These are phyloP conservation scores for Thraustotheca clavata DNA, from an alignment of 352 stramenopile genomes.

Conservation along the genomic window DNA sequence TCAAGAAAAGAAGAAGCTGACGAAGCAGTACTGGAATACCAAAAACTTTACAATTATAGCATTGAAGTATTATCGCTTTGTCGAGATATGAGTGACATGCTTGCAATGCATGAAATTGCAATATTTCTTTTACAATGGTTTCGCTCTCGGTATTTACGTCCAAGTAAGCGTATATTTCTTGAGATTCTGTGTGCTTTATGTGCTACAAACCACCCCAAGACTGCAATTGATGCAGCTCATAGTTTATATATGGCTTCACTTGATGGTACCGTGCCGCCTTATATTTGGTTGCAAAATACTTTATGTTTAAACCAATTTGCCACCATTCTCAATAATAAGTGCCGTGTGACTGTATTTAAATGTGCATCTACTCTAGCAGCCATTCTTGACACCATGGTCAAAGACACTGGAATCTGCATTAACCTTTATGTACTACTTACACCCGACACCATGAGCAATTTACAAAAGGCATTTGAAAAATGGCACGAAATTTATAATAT, in stretches of 20 bases:
- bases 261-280: not conserved
- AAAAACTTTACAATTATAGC: not conserved
- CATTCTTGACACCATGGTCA: not conserved
- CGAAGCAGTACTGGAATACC: not conserved
- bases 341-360: not conserved
- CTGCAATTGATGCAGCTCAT: slow-evolving; percentile 7
- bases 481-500: slow-evolving; percentile 12
- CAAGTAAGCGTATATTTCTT: slow-evolving; percentile 1
- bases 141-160: slow-evolving; percentile 8
- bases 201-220: not conserved
- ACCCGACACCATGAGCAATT: not conserved
- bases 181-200: not conserved
- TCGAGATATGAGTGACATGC: not conserved
- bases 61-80: not conserved
- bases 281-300: not conserved
- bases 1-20: not conserved
- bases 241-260: slow-evolving; percentile 6
- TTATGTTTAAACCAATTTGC: not conserved
- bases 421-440: slow-evolving; percentile 15
- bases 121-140: slow-evolving; percentile 10
- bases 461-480: not conserved
- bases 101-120: not conserved
- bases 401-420: not conserved
- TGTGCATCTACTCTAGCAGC: not conserved
- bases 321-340: not conserved